These are phyloP conservation scores for Backusella macrospora DNA, from an alignment of 192 early-diverging fungal genomes.

Conservation along the genomic window DNA sequence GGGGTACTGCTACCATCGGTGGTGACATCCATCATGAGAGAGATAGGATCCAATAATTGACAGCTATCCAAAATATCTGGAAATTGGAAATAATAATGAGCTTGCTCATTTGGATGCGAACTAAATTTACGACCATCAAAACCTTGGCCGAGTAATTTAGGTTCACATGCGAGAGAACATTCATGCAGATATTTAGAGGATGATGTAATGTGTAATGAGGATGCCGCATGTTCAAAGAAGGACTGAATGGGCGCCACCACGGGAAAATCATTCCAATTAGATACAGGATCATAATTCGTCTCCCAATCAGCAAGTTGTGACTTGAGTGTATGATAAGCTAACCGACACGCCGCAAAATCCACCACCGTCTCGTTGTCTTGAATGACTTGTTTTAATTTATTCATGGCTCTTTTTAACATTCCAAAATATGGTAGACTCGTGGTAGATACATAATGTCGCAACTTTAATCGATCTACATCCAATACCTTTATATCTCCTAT, in stretches of 20 bases:
- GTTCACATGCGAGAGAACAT: constrained; percentile 35
- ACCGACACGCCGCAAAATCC: constrained; percentile 44
- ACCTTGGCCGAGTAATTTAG: constrained; percentile 22
- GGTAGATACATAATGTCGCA: neutral
- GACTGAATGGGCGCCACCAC: constrained; percentile 30
- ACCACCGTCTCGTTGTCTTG: constrained; percentile 39
- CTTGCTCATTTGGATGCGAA: neutral
- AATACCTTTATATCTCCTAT: neutral
- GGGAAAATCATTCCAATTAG: neutral
- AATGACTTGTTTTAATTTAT: constrained; percentile 27
- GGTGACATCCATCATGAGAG: neutral
- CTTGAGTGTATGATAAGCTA: constrained; percentile 39
- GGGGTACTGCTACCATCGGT: neutral
- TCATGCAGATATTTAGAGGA: constrained; percentile 30
- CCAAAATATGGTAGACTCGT: constrained; percentile 64
- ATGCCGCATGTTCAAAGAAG: constrained; percentile 25
- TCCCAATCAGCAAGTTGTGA: constrained; percentile 5
- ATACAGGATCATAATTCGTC: neutral
- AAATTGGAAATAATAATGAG: neutral
- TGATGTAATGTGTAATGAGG: constrained; percentile 22
- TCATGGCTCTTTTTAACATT: constrained; percentile 55
- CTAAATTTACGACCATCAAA: neutral
- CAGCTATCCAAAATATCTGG: constrained; percentile 23
- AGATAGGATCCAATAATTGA: constrained; percentile 16
- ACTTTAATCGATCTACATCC: neutral